Base-by-base conservation (phyloP, 495 filamentous ascomycete species). In the Penicillium turbatum region DNA sequence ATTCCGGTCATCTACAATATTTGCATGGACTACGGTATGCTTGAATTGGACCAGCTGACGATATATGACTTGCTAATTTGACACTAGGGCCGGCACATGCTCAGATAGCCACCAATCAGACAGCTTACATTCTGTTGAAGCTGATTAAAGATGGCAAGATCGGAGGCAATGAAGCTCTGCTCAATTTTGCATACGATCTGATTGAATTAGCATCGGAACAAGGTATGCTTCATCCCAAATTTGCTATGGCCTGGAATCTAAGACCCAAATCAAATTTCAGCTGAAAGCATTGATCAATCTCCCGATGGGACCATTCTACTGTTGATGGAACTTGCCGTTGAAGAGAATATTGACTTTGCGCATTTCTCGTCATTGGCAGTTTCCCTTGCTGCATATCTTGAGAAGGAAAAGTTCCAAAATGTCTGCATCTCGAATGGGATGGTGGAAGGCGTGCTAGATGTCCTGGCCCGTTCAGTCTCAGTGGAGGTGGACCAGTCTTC, bases 1-100 rank as follows among this genome's bases (percentile, higher is more conserved):
- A 75, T 88, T 43, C 81, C 83, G 48, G 87, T 89, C 38, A 67
- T 90, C 16, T 85, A 79, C 64, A 93, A 93, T 55, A 78, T 89
- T 49, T 84, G 84, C 59, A 75, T 88, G 51, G 88, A 90, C 59
- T 89, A 82, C 65, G 83, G 88, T 91, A 71, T 47, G 51, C 27
- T 5, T 8, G 13, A 16, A 26, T 12, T 27, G 6, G 10, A 17
- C 17, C 3, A 1, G 0, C 11, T 15, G 15, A 7, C 24, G 10
- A 32, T 29, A 21, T 10, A 35, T 15, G 16, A 15, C 8, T 51
- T 58, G 27, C 64, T 68, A 60, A 61, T 57, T 30, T n/a, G 9
- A 8, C 17, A 19, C 5, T 27, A 78, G 76, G 76, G 55, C 62
- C 74, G 79, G 70, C 75, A 74, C 72, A 83, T 75, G 69, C 70